Conservation (phyloP, 257 asterid genomes). For the Nicotiana undulata region DNA sequence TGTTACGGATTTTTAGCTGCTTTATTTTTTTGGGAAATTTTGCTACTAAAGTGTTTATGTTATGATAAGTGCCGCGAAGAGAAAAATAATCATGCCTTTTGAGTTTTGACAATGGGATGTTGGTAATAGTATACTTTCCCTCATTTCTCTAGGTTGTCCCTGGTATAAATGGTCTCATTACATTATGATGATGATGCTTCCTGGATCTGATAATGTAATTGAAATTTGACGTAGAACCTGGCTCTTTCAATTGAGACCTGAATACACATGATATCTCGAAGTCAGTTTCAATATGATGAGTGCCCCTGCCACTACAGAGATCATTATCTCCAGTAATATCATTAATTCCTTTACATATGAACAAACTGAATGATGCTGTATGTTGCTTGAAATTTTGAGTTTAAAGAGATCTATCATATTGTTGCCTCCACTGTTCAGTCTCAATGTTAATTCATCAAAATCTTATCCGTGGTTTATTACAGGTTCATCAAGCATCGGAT, state of each 20-base stretch:
- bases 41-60: background rate
- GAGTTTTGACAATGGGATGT: background rate
- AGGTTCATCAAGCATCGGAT: conserved; percentile 88
- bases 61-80: background rate
- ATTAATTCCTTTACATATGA: background rate
- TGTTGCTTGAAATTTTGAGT: background rate
- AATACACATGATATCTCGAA: background rate
- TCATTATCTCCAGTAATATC: background rate
- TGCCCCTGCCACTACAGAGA: background rate
- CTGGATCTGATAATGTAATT: background rate
- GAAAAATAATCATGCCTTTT: background rate
- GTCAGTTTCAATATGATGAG: background rate
- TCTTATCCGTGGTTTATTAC: conserved; percentile 11
- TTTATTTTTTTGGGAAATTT: background rate
- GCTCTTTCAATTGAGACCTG: background rate
- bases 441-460: background rate
- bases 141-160: background rate
- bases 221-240: background rate
- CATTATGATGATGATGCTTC: background rate
- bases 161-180: background rate
- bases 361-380: background rate
- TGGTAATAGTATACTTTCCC: background rate
- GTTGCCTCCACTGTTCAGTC: background rate
- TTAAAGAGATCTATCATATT: background rate
- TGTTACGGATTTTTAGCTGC: background rate